Percentiles rank a stretch among this genome's conserved stretches.
Conservation (phyloP, 345 rosid genomes). For the Lumnitzera racemosa region DNA sequence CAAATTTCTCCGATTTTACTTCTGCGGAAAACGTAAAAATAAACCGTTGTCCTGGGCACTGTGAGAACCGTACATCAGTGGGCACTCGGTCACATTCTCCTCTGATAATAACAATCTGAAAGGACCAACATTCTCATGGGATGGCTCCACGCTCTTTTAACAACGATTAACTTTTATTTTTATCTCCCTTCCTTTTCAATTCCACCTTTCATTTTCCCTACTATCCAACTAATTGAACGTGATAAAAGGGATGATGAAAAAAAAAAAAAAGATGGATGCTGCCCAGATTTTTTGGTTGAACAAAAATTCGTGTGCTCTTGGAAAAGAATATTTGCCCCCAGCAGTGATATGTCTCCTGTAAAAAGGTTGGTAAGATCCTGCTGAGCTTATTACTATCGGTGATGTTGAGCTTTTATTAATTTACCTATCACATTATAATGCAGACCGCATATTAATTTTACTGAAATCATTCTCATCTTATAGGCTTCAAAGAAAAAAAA, state of each 20-base stretch:
- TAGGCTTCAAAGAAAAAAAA: too few relatives aligned
- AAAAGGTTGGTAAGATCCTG: background rate
- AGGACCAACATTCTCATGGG: conserved; percentile 45
- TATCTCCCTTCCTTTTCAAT: conserved; percentile 4
- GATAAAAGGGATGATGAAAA: background rate
- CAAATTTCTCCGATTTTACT: too few relatives aligned
- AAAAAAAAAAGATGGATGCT: background rate
- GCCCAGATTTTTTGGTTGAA: too few relatives aligned
- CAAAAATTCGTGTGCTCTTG: too few relatives aligned
- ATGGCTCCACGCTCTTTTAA: conserved; percentile 23
- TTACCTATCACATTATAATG: too few relatives aligned
- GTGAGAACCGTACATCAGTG: conserved; percentile 12
- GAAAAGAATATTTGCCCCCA: too few relatives aligned
- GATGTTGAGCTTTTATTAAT: too few relatives aligned
- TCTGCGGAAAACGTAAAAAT: too few relatives aligned
- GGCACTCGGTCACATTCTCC: conserved; percentile 28
- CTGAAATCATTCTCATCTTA: too few relatives aligned
- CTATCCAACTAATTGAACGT: conserved; percentile 3
- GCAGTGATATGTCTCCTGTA: too few relatives aligned
- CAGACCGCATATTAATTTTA: too few relatives aligned
- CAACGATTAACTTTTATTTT: conserved; percentile 8
- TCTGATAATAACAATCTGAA: conserved; percentile 19
- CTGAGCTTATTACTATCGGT: too few relatives aligned
- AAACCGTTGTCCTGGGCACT: conserved; percentile 14
- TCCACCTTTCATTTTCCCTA: background rate